These are phyloP conservation scores for Euryodendron excelsum DNA, from an alignment of 148 eudicot genomes.

Conservation along the genomic window DNA sequence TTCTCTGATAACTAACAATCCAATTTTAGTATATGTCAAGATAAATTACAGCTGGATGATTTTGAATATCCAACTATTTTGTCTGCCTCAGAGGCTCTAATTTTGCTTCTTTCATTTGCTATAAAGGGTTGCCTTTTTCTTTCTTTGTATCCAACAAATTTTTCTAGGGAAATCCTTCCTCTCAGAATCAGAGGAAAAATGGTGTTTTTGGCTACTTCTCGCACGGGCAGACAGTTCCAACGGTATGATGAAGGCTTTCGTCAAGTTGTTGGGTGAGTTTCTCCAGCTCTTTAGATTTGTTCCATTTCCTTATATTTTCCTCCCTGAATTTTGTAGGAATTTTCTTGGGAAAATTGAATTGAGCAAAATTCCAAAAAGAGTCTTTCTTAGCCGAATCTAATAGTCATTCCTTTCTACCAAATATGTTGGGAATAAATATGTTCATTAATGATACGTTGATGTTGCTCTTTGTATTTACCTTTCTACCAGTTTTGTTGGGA, in stretches of 20 bases:
- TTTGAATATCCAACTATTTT: too few relatives aligned
- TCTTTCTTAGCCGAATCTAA: background rate
- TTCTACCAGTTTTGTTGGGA: background rate
- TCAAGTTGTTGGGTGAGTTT: conserved; percentile 52
- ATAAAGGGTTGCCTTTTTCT: background rate
- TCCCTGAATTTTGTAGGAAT: background rate
- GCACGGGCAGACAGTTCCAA: conserved; percentile 48
- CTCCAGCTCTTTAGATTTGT: too few relatives aligned
- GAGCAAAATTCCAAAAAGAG: background rate
- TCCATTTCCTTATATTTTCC: background rate
- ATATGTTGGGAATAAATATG: background rate
- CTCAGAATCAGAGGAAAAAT: background rate
- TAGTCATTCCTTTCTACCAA: background rate
- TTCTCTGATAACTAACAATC: too few relatives aligned
- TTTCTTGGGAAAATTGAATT: background rate
- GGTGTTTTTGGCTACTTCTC: conserved; percentile 27
- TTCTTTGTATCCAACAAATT: background rate
- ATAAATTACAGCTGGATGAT: too few relatives aligned
- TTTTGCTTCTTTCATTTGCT: background rate
- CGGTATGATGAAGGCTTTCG: conserved; percentile 41
- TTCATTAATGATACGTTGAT: too few relatives aligned
- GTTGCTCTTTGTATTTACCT: background rate
- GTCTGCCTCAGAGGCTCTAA: background rate
- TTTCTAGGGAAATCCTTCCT: background rate
- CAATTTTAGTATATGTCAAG: too few relatives aligned